Evolutionary conservation across 306 rosid species (phyloP).

Genomic region (peach (Prunus persica)): Prunus_persica_NCBIv2 NC_034014.1:1908501-1909000

Average conservation of each 20-base stretch:
- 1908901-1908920: conserved; percentile 40
- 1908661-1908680: conserved; percentile 49
- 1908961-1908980: conserved; percentile 18
- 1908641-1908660: conserved; percentile 66
- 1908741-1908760: conserved; percentile 24
- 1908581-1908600: conserved; percentile 42
- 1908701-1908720: conserved; percentile 52
- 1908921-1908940: conserved; percentile 2
- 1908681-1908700: conserved; percentile 24
- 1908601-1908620: conserved; percentile 35
- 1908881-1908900: conserved; percentile 34
- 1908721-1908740: conserved; percentile 48
- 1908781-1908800: background rate
- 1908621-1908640: conserved; percentile 54
- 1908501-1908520: conserved; percentile 24
- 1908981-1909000: background rate
- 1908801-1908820: background rate
- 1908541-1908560: conserved; percentile 5
- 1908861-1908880: conserved; percentile 32
- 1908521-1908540: conserved; percentile 41
- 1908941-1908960: conserved; percentile 9
- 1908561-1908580: conserved; percentile 23
- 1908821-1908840: background rate
- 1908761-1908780: background rate
- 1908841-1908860: background rate